Evolutionary conservation across 768 basidiomycete genomes (phyloP), one percentile per base, ranked within the genome.

Genomic region (Lentinus brumalis): DNA sequence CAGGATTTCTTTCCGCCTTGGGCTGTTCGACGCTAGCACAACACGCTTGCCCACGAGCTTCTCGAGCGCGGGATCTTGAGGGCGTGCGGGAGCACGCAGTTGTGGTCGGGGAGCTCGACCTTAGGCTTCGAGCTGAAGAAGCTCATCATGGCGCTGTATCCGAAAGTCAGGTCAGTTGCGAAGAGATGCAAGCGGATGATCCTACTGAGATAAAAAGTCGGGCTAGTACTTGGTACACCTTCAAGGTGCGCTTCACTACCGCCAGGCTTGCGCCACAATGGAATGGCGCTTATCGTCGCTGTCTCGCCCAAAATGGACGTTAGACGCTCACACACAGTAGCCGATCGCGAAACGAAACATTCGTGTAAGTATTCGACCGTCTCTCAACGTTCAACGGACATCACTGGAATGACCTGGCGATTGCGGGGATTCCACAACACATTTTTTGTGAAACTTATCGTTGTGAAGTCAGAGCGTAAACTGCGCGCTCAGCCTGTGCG

Each of bases 21-120:
- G 92, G 66, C 92, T 95, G 58, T 85, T 87, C 5, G 94, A 96
- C 0, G 95, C 95, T 1, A 98, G 80, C 2, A 97, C 76, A 50
- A 98, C 83, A 3, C 91, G 81, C 70, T 94, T 95, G 21, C 84
- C 86, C 41, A 78, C 70, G 1, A 97, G 81, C 70, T 88, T 91
- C 66, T 87, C 78, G 46, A 87, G 77, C 0, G 78, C 79, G 11
- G 87, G 1, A 84, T 79, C 40, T 79, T 73, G 12, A 93, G 79
- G 1, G 91, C 91, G 68, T 86, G 79, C 0, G 86, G 73, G 9
- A 90, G 83, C 51, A 92, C 78, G 16, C 70, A 66, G 59, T 81
- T 76, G 67, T 86, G 83, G 57, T 77, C 74, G 16, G 77, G 67
- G 12, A 71, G 67, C 31, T 61, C 46, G 5, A 71, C 68, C 32